phyloP scores from a whole-genome alignment of 495 filamentous ascomycete species.

The Pyrenula massariospora region DNA sequence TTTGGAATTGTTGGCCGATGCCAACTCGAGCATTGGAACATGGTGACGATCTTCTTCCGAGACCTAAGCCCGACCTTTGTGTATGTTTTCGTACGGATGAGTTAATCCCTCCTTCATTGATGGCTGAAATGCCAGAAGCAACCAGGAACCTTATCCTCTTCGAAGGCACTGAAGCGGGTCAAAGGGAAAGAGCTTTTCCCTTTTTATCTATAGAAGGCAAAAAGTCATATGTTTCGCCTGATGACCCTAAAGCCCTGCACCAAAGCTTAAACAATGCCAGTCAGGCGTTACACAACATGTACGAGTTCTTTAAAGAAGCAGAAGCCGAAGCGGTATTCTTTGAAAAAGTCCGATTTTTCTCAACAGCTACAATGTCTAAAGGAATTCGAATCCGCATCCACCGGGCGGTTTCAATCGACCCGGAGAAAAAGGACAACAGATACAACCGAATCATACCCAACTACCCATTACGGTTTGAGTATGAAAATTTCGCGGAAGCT shows the following conservation, averaged over 20 bases:
- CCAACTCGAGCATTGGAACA: not conserved
- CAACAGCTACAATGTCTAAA: not conserved
- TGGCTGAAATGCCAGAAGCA: not conserved
- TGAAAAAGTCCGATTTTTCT: conserved; percentile 2
- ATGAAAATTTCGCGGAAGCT: not conserved
- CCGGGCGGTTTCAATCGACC: not conserved
- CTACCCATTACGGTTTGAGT: not conserved
- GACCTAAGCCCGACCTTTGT: not conserved
- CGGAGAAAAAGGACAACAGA: no score
- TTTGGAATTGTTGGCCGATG: conserved; percentile 5
- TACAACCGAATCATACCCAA: no score
- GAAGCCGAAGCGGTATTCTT: conserved; percentile 2
- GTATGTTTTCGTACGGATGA: not conserved
- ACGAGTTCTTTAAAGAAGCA: conserved; percentile 7
- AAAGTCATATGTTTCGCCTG: not conserved
- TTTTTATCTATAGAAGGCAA: conserved; percentile 5
- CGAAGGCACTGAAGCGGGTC: not conserved
- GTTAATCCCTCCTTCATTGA: not conserved
- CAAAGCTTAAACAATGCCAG: conserved; percentile 7
- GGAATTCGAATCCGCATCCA: conserved; percentile 1
- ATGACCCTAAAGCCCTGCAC: not conserved
- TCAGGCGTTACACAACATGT: conserved; percentile 11
- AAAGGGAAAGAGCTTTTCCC: conserved; percentile 1
- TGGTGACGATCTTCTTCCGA: not conserved
- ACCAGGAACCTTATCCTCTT: conserved; percentile 1